Evolutionary conservation across 2,329 filamentous ascomycete species (phyloP), one percentile per base, ranked within the genome.

Genomic region (Aspergillus caelatus): DNA sequence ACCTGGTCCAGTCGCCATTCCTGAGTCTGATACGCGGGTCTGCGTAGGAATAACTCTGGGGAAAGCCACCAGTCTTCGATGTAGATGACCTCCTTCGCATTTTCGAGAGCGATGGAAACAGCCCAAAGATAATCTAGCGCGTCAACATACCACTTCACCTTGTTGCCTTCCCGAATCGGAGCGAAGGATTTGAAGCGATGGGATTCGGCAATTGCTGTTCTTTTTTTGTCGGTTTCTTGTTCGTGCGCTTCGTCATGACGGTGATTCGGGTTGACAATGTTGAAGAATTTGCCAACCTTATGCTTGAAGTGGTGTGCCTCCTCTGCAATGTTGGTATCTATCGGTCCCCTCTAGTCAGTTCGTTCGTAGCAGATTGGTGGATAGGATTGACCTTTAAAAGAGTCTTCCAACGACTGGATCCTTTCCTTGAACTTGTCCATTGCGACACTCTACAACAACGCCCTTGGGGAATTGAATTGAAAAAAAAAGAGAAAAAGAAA

Each of bases 51-150:
- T 32, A 97, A 82, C 79, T 97, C 94, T 1, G 94, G 95, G 4
- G 92, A 96, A 16, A 98, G 82, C 95, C 95, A 98, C 95, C 94
- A 99, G 74, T 98, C 95, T 64, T 85, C 91, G 68, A 99, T 96
- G 78, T 98, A 99, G 70, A 99, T 97, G 53, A 91, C 90, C 79
- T 98, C 94, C 73, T 91, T 91, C 43, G 95, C 95, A 64, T 89
- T 85, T 67, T 98, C 94, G n/a, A 98, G 84, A 0, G 94, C 94
- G 39, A 90, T 88, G 0, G 93, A 96, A 12, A 99, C 93, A 21
- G 95, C 90, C 89, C 93, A 97, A 77, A 95, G 96, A 78, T 99
- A 99, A 79, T 98, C 91, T 65, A 93, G 85, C 3, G 93, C 95
- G 75, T 98, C 95, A 12, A 98, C 92, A 79, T 97, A 98, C 94